These are phyloP conservation scores for Triticum timopheevii DNA, from an alignment of 176 grass and related monocot species.

Conservation along the genomic window DNA sequence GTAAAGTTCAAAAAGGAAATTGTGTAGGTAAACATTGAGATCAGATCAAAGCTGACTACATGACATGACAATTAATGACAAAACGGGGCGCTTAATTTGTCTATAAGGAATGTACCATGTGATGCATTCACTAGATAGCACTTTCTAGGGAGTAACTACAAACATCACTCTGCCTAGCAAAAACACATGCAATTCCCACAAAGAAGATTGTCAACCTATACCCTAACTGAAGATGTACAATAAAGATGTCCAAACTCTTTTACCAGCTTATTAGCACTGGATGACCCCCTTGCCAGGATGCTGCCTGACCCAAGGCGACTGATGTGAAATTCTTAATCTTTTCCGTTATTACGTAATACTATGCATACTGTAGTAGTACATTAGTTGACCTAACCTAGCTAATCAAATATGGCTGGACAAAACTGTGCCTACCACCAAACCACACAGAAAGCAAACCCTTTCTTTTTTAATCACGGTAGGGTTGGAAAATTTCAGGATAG, in stretches of 20 bases:
- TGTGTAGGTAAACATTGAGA: neutral
- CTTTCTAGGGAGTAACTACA: neutral
- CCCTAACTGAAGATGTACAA: neutral
- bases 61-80: neutral
- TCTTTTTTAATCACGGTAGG: neutral
- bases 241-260: neutral
- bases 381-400: constrained; percentile 35
- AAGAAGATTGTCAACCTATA: neutral
- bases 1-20: neutral
- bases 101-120: neutral
- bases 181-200: neutral
- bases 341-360: neutral
- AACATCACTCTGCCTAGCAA: too few relatives aligned
- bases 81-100: neutral
- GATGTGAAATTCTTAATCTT: neutral
- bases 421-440: constrained; percentile 9
- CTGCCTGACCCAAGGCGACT: neutral
- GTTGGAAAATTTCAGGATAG: constrained; percentile 20
- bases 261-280: neutral
- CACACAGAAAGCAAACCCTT: constrained; percentile 12
- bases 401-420: constrained; percentile 20
- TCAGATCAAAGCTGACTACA: neutral
- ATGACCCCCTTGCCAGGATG: neutral
- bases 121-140: neutral
- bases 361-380: neutral